Evolutionary conservation across 1,284 basidiomycete genomes (phyloP).

Genomic region (Filobasidium uniguttulatum): DNA sequence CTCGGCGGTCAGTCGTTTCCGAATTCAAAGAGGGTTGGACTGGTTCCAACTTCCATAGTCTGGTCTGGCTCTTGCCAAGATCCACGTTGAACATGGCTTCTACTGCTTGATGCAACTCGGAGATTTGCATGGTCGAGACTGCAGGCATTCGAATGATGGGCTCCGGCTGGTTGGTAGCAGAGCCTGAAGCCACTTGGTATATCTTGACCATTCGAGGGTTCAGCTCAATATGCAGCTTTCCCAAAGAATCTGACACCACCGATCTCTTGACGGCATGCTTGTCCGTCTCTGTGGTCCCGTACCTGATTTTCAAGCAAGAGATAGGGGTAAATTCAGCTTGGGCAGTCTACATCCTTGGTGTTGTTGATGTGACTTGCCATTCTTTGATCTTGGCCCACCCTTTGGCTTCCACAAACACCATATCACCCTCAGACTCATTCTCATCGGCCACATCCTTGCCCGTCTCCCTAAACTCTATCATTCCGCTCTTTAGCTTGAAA

Average conservation of each 20-base stretch:
- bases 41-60: constrained; percentile 13
- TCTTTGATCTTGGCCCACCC: constrained; percentile 56
- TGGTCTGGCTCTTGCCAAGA: background rate
- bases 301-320: background rate
- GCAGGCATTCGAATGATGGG: background rate
- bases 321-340: background rate
- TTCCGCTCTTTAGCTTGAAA: constrained; percentile 13
- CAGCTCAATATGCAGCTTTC: constrained; percentile 56
- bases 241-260: constrained; percentile 25
- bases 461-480: constrained; percentile 14
- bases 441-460: constrained; percentile 41
- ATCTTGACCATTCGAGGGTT: constrained; percentile 57
- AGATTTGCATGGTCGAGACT: background rate
- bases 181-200: constrained; percentile 35
- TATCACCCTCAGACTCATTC: constrained; percentile 55
- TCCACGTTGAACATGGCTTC: background rate
- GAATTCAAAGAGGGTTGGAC: constrained; percentile 3
- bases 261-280: constrained; percentile 35
- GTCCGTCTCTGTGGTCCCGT: background rate
- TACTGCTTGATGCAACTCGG: constrained; percentile 2
- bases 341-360: background rate
- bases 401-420: constrained; percentile 58
- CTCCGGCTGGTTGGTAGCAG: background rate
- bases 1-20: background rate
- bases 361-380: constrained; percentile 51